phyloP scores from a whole-genome alignment of 345 rosid genomes.

The Brassica incana region DNA sequence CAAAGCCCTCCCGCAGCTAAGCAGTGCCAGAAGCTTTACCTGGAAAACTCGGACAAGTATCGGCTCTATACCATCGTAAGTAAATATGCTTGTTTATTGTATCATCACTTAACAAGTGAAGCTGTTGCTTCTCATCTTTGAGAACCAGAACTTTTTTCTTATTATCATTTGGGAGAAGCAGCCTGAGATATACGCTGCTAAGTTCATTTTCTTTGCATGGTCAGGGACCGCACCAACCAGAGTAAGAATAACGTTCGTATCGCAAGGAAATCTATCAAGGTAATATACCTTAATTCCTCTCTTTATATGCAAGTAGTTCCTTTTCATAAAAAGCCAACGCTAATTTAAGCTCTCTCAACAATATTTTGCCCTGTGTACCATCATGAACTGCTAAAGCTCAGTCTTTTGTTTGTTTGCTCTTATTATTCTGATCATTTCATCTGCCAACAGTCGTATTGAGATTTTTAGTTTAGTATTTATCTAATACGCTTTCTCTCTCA shows the following conservation, averaged over 20 bases:
- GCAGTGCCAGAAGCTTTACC: slow-evolving; percentile 43
- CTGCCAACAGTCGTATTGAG: not conserved
- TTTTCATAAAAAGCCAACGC: not conserved
- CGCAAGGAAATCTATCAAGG: slow-evolving; percentile 52
- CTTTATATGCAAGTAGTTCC: slow-evolving; percentile 12
- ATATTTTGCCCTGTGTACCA: slow-evolving; percentile 2
- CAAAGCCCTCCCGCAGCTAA: slow-evolving; percentile 41
- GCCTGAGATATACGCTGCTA: slow-evolving; percentile 12
- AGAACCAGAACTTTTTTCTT: not conserved
- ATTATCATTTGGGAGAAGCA: not conserved
- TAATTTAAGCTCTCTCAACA: not conserved
- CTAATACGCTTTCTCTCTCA: slow-evolving; percentile 20
- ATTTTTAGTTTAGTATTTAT: not conserved
- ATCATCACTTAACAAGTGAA: not conserved
- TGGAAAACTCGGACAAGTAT: slow-evolving; percentile 50
- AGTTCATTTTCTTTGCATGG: slow-evolving; percentile 27
- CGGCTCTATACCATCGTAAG: slow-evolving; percentile 50
- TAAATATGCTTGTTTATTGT: slow-evolving; percentile 26
- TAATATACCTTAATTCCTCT: slow-evolving; percentile 36
- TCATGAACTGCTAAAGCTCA: slow-evolving; percentile 6
- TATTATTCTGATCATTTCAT: slow-evolving; percentile 10
- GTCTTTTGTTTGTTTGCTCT: slow-evolving; percentile 1
- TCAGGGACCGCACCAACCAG: slow-evolving; percentile 49
- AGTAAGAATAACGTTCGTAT: slow-evolving; percentile 33
- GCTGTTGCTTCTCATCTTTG: not conserved